Evolutionary conservation across 2,329 filamentous ascomycete genomes (phyloP), one percentile per base, ranked within the genome.

Genomic region (Metarhizium album): DNA sequence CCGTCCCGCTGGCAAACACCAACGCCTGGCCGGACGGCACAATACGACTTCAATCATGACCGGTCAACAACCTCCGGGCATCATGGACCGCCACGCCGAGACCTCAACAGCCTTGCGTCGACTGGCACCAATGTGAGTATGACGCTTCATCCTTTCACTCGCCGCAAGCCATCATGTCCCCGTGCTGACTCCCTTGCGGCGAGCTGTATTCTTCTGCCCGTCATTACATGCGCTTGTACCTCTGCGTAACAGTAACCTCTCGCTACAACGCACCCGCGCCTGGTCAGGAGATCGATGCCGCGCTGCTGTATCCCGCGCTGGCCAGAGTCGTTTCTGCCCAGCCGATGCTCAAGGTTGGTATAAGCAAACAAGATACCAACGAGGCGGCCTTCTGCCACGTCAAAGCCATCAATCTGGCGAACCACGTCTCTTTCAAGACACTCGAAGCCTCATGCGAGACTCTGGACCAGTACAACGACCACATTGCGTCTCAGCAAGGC

Each of bases 291-390:
- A 51, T 53, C 31, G 40, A 53, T 35, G 22, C 57, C 51, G 42
- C 40, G 20, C 50, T 43, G 16, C 52, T 78, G 16, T 61, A 68
- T 48, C 48, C 58, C 5, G 74, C 74, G 0, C 52, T 78, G 8
- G 62, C 62, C 3, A 51, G 60, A 9, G 60, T 78, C 20, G 59
- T 77, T 14, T 57, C 65, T 14, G 61, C 61, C n/a, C 71, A 78
- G 49, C 68, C 72, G 2, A 68, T 71, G 52, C 66, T 81, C 42
- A 69, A 72, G 14, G 70, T 74, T 31, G 75, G 73, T 11, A 74
- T 81, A 53, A 58, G 61, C 2, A 66, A 62, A 40, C 69, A 79
- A 46, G 66, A 73, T 37, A 70, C 67, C n/a, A 64, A 63, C 37
- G 51, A 60, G 2, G 68, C 78, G 0, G 60, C 57, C 29, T 80